phyloP scores from a whole-genome alignment of 2,329 filamentous ascomycete species.

The Arachnopeziza araneosa region DNA sequence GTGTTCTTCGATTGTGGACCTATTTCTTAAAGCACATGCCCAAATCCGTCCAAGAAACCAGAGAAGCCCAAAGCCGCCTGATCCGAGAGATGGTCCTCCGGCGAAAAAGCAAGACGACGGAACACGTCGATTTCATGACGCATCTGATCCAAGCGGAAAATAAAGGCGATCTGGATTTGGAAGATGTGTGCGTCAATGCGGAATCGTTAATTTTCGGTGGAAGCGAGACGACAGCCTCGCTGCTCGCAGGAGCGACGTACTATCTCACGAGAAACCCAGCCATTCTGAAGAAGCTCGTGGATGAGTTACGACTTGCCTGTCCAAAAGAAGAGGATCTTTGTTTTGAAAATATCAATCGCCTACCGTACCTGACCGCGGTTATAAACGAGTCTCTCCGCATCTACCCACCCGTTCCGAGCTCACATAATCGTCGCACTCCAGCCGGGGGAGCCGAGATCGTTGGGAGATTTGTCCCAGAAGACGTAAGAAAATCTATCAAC shows the following conservation, averaged over 20 bases:
- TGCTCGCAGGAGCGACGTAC: slow-evolving; percentile 33
- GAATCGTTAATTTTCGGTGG: slow-evolving; percentile 14
- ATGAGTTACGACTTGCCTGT: slow-evolving; percentile 39
- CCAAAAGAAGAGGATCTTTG: slow-evolving; percentile 18
- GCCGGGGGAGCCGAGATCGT: slow-evolving; percentile 9
- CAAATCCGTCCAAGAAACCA: not conserved
- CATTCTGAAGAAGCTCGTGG: slow-evolving; percentile 33
- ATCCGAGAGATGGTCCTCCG: not conserved
- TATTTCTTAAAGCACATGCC: not conserved
- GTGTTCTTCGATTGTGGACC: not conserved
- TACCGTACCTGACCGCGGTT: slow-evolving; percentile 33
- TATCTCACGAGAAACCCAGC: slow-evolving; percentile 15
- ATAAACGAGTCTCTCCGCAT: slow-evolving; percentile 35
- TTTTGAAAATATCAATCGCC: not conserved
- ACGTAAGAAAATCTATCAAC: slow-evolving; percentile 1
- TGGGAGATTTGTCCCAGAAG: slow-evolving; percentile 11
- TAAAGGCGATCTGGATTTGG: slow-evolving; percentile 7
- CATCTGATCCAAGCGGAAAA: slow-evolving; percentile 14
- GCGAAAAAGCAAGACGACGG: not conserved
- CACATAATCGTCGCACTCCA: slow-evolving; percentile 11
- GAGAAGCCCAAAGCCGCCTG: not conserved
- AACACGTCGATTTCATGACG: slow-evolving; percentile 1
- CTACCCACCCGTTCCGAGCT: slow-evolving; percentile 29
- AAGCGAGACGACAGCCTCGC: slow-evolving; percentile 30
- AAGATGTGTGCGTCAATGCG: not conserved